Percentiles rank a stretch among this genome's conserved stretches.
Conservation (phyloP, 1,139 yeast genomes). For the Saccharomyces pastorianus region DNA sequence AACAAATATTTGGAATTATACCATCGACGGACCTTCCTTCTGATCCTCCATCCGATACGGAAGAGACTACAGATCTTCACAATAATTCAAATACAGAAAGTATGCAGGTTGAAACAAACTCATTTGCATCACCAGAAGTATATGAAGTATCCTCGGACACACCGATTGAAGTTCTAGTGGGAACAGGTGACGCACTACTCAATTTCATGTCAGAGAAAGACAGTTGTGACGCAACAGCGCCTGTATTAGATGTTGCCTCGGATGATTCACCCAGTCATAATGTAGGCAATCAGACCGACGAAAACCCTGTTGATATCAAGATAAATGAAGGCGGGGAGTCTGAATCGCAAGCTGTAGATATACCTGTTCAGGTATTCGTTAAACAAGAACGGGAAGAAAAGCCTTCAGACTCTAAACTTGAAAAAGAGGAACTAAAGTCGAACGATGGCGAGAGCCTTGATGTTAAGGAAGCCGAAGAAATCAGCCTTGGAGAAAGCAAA, state of each 20-base stretch:
- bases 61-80: neutral
- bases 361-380: conserved; percentile 1
- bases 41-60: neutral
- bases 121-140: neutral
- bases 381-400: neutral
- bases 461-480: neutral
- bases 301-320: neutral
- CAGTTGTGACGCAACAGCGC: neutral
- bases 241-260: neutral
- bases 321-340: neutral
- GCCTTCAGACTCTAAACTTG: neutral
- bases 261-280: neutral
- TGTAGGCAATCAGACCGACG: neutral
- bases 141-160: neutral
- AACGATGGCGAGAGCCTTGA: neutral
- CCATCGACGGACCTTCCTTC: neutral
- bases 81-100: neutral
- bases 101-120: neutral
- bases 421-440: neutral
- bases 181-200: neutral
- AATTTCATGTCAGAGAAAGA: neutral
- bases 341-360: conserved; percentile 2
- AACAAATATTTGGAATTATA: neutral
- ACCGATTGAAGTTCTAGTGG: neutral
- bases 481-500: neutral